These are phyloP conservation scores for Phytophthora hibernalis DNA, from an alignment of 352 stramenopile species.

Conservation along the genomic window DNA sequence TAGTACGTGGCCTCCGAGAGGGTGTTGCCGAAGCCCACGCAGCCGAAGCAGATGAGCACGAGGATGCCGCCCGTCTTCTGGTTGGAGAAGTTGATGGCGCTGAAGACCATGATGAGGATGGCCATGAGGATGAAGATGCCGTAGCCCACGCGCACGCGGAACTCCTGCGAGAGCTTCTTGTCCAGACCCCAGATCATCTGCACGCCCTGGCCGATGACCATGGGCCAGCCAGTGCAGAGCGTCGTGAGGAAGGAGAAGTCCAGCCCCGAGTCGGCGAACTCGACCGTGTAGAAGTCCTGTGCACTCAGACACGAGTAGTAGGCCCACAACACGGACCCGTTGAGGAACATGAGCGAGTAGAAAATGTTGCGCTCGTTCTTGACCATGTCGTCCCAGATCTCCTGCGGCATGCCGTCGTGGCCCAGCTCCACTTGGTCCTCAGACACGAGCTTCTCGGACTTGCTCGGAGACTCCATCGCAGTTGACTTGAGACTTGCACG, in stretches of 20 bases:
- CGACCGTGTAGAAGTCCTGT: conserved; percentile 63
- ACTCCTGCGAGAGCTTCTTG: conserved; percentile 54
- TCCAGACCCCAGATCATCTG: conserved; percentile 69
- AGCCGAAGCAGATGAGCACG: conserved; percentile 62
- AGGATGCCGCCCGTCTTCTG: conserved; percentile 56
- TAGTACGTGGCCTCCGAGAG: conserved; percentile 70
- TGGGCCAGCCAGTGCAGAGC: conserved; percentile 63
- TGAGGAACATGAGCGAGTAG: conserved; percentile 76
- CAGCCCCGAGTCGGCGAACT: conserved; percentile 57
- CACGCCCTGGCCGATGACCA: conserved; percentile 55
- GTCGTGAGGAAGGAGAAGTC: conserved; percentile 79
- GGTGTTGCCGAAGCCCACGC: conserved; percentile 62
- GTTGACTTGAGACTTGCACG: conserved; percentile 1
- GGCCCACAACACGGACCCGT: conserved; percentile 72
- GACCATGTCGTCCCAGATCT: conserved; percentile 67
- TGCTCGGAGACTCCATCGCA: conserved; percentile 38
- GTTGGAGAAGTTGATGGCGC: conserved; percentile 53
- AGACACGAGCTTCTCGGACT: conserved; percentile 51
- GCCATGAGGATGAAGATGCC: conserved; percentile 59
- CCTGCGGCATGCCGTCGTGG: conserved; percentile 56
- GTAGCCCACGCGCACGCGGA: conserved; percentile 60
- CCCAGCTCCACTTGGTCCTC: conserved; percentile 30
- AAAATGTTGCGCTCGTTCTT: conserved; percentile 62
- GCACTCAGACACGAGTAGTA: conserved; percentile 81
- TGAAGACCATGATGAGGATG: conserved; percentile 75